Evolutionary conservation across 2,329 filamentous ascomycete genomes (phyloP).

Genomic region (Ploettnerulaceae sp.): DNA sequence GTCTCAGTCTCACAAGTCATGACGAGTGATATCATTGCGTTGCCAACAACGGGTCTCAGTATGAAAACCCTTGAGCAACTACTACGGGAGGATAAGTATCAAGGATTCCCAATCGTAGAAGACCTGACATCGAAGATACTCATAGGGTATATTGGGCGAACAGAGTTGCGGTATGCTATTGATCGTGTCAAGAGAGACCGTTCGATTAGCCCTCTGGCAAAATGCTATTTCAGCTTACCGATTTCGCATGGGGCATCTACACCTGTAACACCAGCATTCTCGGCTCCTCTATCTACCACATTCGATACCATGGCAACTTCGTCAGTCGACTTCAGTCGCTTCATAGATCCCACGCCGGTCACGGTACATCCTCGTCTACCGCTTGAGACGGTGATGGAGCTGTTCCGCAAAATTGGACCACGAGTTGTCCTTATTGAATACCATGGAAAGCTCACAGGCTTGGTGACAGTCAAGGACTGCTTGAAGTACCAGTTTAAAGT

Average conservation of each 20-base stretch:
- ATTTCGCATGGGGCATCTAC: conserved; percentile 31
- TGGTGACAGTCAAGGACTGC: conserved; percentile 96
- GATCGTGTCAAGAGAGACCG: conserved; percentile 70
- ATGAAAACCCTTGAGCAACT: conserved; percentile 73
- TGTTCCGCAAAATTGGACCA: conserved; percentile 97
- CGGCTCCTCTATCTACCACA: conserved; percentile 43
- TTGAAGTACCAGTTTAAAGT: conserved; percentile 96
- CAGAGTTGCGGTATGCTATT: conserved; percentile 86
- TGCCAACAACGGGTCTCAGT: conserved; percentile 70
- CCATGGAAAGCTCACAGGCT: conserved; percentile 72
- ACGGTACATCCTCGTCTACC: conserved; percentile 87
- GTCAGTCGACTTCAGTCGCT: conserved; percentile 75
- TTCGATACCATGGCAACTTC: conserved; percentile 57
- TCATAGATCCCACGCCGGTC: conserved; percentile 83
- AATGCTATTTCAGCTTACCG: conserved; percentile 67
- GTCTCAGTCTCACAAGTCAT: conserved; percentile 90
- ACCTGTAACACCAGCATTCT: conserved; percentile 23
- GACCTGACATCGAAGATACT: conserved; percentile 65
- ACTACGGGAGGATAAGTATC: conserved; percentile 73
- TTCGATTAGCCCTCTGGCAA: conserved; percentile 59
- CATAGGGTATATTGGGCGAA: conserved; percentile 87
- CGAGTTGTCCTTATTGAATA: conserved; percentile 91
- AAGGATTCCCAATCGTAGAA: conserved; percentile 90
- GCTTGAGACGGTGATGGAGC: conserved; percentile 95
- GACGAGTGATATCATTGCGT: conserved; percentile 68